Evolutionary conservation across 1,284 basidiomycete species (phyloP).

Genomic region (Marasmius sp.): DNA sequence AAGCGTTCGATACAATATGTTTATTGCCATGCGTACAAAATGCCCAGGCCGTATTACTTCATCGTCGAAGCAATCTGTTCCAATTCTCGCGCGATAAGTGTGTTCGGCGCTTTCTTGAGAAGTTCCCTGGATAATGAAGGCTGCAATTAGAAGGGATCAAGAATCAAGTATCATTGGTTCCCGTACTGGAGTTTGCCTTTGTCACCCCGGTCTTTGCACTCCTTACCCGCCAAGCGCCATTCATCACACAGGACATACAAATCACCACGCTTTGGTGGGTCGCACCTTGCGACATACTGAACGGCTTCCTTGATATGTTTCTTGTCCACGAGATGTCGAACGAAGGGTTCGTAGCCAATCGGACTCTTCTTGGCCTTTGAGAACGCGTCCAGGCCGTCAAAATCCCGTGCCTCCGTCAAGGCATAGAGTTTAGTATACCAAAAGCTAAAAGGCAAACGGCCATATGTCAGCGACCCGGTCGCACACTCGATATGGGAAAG

Average conservation of each 20-base stretch:
- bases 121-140: constrained; percentile 51
- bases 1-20: background rate
- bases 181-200: constrained; percentile 79
- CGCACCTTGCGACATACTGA: constrained; percentile 78
- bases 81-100: constrained; percentile 75
- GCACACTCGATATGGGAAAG: constrained; percentile 14
- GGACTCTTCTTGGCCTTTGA: constrained; percentile 86
- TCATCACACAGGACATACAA: constrained; percentile 87
- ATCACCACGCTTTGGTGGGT: constrained; percentile 79
- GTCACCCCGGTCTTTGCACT: constrained; percentile 85
- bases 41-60: constrained; percentile 40
- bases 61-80: constrained; percentile 68
- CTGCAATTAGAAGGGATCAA: constrained; percentile 6
- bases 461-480: background rate
- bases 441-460: constrained; percentile 58
- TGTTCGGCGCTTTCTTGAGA: constrained; percentile 71
- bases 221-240: constrained; percentile 84
- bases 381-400: constrained; percentile 82
- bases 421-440: constrained; percentile 92
- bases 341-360: constrained; percentile 94
- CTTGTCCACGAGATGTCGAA: constrained; percentile 73
- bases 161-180: constrained; percentile 19
- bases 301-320: constrained; percentile 76
- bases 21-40: background rate
- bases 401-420: constrained; percentile 76